Percentiles rank a stretch among this genome's conserved stretches.
These are phyloP conservation scores for Phytophthora pluvialis DNA, from an alignment of 352 stramenopile species.

Conservation along the genomic window DNA sequence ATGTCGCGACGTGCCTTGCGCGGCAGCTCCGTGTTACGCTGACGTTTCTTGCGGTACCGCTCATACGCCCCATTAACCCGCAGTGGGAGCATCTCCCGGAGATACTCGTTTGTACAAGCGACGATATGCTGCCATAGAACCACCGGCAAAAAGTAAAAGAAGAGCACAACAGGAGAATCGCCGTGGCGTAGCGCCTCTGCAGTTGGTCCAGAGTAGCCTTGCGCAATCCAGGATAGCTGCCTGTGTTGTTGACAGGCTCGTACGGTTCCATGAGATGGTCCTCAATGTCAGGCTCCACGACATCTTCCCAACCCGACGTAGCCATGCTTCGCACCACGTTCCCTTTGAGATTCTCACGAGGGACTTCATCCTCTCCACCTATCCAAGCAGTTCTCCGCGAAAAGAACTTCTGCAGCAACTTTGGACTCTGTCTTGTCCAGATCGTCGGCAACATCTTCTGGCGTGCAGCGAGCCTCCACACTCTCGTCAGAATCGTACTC, in stretches of 20 bases:
- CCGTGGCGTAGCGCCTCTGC: not conserved
- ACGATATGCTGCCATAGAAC: constrained; percentile 27
- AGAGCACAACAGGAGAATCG: constrained; percentile 15
- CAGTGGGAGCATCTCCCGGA: constrained; percentile 5
- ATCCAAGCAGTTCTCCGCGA: constrained; percentile 20
- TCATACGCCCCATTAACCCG: constrained; percentile 3
- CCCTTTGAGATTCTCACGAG: constrained; percentile 17
- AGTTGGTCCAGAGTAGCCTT: constrained; percentile 7
- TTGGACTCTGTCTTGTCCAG: not conserved
- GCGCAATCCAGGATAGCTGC: constrained; percentile 12
- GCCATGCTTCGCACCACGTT: constrained; percentile 12
- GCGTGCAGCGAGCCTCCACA: not conserved
- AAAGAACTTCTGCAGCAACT: constrained; percentile 9
- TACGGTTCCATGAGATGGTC: not conserved
- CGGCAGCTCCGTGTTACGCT: not conserved
- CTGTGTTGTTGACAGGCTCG: not conserved
- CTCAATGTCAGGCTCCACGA: constrained; percentile 7
- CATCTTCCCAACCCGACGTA: constrained; percentile 8
- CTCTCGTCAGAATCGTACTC: constrained; percentile 3
- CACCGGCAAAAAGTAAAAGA: constrained; percentile 11
- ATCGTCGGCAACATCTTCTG: not conserved
- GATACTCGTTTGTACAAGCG: constrained; percentile 18
- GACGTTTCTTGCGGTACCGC: constrained; percentile 7
- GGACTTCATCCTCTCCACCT: constrained; percentile 12
- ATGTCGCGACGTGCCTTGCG: constrained; percentile 20